Percentiles rank a stretch among this genome's conserved stretches.
phyloP scores from a whole-genome alignment of 345 rosid genomes.

The Trapa bicornis region DNA sequence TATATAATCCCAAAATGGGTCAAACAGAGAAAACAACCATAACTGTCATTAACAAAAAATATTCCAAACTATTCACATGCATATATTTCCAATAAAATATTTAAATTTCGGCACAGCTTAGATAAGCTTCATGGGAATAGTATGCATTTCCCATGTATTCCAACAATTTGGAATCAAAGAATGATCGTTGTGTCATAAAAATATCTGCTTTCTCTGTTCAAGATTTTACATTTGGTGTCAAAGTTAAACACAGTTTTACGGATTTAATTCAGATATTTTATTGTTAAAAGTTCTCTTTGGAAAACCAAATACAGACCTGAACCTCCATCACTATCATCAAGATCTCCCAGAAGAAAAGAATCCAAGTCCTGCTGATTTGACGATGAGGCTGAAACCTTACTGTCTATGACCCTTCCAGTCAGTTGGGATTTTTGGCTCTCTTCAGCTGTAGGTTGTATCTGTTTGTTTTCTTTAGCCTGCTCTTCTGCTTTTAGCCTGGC shows the following conservation, averaged over 20 bases:
- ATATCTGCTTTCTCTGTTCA: background rate
- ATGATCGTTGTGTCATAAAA: background rate
- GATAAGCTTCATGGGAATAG: too few species aligned
- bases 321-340: conserved; percentile 76
- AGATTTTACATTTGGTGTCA: background rate
- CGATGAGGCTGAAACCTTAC: conserved; percentile 39
- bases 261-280: background rate
- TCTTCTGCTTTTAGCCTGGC: conserved; percentile 51
- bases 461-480: conserved; percentile 30
- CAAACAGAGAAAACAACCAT: background rate
- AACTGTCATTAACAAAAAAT: too few species aligned
- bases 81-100: too few species aligned
- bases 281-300: background rate
- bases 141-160: background rate
- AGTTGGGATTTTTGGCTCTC: conserved; percentile 21
- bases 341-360: conserved; percentile 79
- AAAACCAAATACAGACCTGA: conserved; percentile 31
- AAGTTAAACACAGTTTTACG: background rate
- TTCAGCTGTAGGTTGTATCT: conserved; percentile 30
- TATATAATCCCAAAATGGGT: background rate
- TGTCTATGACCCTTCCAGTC: conserved; percentile 30
- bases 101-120: too few species aligned
- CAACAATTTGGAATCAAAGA: background rate
- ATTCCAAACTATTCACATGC: background rate
- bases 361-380: conserved; percentile 77